Evolutionary conservation across 805 yeast genomes (phyloP).

Genomic region (Saccharomycopsis vini): DNA sequence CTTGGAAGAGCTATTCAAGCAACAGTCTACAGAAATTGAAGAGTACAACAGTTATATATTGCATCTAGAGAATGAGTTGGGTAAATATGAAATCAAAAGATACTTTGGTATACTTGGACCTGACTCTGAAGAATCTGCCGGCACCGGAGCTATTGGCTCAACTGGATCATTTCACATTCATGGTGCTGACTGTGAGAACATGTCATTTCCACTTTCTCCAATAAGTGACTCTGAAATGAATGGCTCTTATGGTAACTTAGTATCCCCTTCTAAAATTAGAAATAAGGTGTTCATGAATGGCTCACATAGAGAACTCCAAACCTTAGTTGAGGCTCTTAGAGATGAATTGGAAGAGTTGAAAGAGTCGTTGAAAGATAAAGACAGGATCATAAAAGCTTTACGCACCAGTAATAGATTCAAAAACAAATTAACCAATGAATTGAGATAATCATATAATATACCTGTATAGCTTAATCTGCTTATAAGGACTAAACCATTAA

Average conservation of each 20-base stretch:
- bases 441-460: neutral
- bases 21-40: conserved; percentile 43
- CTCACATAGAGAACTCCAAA: conserved; percentile 21
- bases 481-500: too few relatives aligned
- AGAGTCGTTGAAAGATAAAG: conserved; percentile 60
- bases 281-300: conserved; percentile 13
- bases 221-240: neutral
- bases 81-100: conserved; percentile 21
- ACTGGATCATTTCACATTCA: neutral
- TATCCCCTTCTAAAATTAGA: conserved; percentile 14
- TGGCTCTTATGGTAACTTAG: conserved; percentile 6
- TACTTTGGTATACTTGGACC: conserved; percentile 16
- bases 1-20: conserved; percentile 39
- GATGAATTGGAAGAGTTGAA: conserved; percentile 61
- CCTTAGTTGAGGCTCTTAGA: conserved; percentile 46
- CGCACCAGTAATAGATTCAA: conserved; percentile 57
- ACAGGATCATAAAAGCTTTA: conserved; percentile 67
- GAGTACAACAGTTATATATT: conserved; percentile 51
- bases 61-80: conserved; percentile 50
- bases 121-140: conserved; percentile 5
- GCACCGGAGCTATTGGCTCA: neutral
- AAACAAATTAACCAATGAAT: conserved; percentile 21
- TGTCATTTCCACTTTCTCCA: conserved; percentile 1
- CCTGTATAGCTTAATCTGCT: too few relatives aligned
- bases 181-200: conserved; percentile 5